Conservation (phyloP, 179 eudicot genomes). For the Pouteria campechiana region DNA sequence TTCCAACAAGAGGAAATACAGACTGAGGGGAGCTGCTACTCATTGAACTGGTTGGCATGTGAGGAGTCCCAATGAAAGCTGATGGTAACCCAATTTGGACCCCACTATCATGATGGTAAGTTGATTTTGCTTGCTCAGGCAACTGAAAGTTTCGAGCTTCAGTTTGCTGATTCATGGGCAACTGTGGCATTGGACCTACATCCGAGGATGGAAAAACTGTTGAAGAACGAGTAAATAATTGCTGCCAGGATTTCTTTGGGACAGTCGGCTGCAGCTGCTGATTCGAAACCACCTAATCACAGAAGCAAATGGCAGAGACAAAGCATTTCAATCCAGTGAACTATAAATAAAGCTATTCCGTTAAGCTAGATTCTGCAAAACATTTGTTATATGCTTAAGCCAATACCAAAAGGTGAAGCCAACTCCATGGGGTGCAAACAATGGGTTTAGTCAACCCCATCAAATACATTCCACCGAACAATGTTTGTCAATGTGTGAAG, state of each 20-base stretch:
- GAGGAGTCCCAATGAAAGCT: constrained; percentile 60
- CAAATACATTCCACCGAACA: too few species aligned
- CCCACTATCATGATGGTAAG: constrained; percentile 65
- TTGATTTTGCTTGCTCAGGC: constrained; percentile 25
- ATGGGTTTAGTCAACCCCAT: too few species aligned
- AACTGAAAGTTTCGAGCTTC: constrained; percentile 49
- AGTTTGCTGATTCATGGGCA: constrained; percentile 56
- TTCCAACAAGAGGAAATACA: constrained; percentile 38
- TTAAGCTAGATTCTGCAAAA: too few species aligned
- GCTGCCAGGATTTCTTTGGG: constrained; percentile 91
- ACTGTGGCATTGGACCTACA: constrained; percentile 61
- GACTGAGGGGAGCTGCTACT: constrained; percentile 42
- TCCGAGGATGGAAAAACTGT: constrained; percentile 35
- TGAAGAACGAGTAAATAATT: constrained; percentile 62
- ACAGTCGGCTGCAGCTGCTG: too few species aligned
- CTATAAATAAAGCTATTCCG: too few species aligned
- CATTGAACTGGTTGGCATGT: constrained; percentile 40
- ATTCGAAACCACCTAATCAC: too few species aligned
- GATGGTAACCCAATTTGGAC: constrained; percentile 65
- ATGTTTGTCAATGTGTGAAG: too few species aligned
- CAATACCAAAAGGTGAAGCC: too few species aligned
- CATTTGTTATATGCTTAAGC: too few species aligned
- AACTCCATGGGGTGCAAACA: too few species aligned
- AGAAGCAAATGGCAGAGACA: too few species aligned
- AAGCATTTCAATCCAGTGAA: too few species aligned